Percentiles rank a stretch among this genome's conserved stretches.
Conservation (phyloP, 345 rosid genomes). For the Ricinus communis region DNA sequence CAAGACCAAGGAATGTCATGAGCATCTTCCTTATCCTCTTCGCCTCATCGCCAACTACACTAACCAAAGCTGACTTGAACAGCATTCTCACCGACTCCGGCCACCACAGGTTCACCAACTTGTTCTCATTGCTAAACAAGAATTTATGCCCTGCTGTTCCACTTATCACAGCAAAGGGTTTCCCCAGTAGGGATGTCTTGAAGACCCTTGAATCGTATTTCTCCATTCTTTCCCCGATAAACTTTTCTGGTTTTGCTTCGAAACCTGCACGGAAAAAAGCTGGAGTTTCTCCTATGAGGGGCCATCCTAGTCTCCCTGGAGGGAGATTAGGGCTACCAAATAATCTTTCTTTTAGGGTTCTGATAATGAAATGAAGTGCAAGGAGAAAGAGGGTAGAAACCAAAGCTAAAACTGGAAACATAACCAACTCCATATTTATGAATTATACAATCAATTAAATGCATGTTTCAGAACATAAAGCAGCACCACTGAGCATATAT, state of each 20-base stretch:
- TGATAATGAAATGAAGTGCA: not conserved
- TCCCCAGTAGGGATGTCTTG: conserved; percentile 15
- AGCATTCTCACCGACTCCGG: not conserved
- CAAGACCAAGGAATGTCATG: conserved; percentile 19
- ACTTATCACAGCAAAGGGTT: not conserved
- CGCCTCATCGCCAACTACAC: conserved; percentile 29
- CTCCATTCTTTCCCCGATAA: conserved; percentile 11
- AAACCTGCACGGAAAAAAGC: not conserved
- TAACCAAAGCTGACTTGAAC: conserved; percentile 14
- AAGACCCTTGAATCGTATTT: conserved; percentile 10
- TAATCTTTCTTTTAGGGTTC: not conserved
- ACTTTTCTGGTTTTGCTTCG: not conserved
- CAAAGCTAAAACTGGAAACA: not conserved
- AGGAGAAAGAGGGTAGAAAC: not conserved
- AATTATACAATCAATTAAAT: no score
- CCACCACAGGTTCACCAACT: conserved; percentile 14
- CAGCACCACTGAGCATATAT: no score
- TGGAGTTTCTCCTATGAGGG: conserved; percentile 6
- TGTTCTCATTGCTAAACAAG: conserved; percentile 20
- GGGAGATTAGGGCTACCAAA: conserved; percentile 9
- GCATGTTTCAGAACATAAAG: no score
- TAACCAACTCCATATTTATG: not conserved
- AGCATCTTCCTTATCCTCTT: conserved; percentile 22
- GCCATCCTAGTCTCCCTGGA: conserved; percentile 21
- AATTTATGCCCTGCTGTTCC: conserved; percentile 13